Evolutionary conservation across 805 yeast genomes (phyloP).

Genomic region (Yarrowia deformans): DNA sequence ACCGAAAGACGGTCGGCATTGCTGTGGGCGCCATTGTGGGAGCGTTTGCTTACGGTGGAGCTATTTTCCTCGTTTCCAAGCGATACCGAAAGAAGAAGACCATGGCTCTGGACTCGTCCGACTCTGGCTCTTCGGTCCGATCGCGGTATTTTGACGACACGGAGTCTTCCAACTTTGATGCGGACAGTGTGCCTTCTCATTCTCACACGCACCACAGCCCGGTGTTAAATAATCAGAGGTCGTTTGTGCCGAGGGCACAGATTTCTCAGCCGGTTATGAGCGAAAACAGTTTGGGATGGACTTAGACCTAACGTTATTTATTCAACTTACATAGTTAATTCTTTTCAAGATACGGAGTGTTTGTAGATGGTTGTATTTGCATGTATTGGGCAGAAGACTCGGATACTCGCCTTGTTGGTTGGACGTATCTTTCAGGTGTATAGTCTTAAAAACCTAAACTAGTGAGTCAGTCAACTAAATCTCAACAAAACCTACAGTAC

Average conservation of each 20-base stretch:
- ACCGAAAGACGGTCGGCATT: conserved; percentile 70
- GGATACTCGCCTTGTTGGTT: too few relatives aligned
- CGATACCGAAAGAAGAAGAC: conserved; percentile 52
- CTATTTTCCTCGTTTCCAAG: conserved; percentile 64
- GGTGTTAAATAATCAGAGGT: conserved; percentile 18
- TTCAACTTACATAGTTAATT: conserved; percentile 36
- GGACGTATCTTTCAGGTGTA: too few relatives aligned
- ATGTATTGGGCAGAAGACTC: too few relatives aligned
- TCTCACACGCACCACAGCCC: conserved; percentile 39
- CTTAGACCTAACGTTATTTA: conserved; percentile 43
- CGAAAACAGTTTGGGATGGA: conserved; percentile 55
- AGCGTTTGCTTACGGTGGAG: conserved; percentile 66
- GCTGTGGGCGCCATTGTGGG: conserved; percentile 86
- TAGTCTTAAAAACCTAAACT: too few relatives aligned
- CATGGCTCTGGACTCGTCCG: conserved; percentile 41
- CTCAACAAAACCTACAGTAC: too few relatives aligned
- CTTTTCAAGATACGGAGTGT: background rate
- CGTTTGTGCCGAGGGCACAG: conserved; percentile 41
- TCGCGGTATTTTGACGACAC: conserved; percentile 39
- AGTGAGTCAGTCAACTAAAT: too few relatives aligned
- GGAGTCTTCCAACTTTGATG: conserved; percentile 43
- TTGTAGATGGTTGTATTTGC: background rate
- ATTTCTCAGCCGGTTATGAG: conserved; percentile 53
- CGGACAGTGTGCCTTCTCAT: conserved; percentile 44
- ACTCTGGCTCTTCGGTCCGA: conserved; percentile 36